Evolutionary conservation across 352 stramenopile genomes (phyloP).

Genomic region (Peronospora belbahrii): DNA sequence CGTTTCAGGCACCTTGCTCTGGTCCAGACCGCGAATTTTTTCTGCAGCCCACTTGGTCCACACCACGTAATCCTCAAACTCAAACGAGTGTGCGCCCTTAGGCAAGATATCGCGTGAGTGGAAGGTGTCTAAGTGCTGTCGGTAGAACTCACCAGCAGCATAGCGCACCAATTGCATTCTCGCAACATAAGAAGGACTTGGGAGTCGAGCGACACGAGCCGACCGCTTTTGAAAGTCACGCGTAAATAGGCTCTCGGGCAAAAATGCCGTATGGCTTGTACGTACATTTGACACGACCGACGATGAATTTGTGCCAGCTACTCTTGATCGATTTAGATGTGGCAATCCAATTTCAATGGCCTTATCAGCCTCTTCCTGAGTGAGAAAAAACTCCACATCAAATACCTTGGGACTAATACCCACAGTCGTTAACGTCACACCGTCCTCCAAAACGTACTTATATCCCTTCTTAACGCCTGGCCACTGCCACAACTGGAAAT

Average conservation of each 20-base stretch:
- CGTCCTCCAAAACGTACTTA: slow-evolving; percentile 64
- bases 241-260: slow-evolving; percentile 56
- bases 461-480: slow-evolving; percentile 73
- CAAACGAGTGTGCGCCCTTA: slow-evolving; percentile 28
- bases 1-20: slow-evolving; percentile 35
- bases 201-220: slow-evolving; percentile 50
- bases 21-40: slow-evolving; percentile 37
- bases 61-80: slow-evolving; percentile 51
- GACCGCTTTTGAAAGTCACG: slow-evolving; percentile 66
- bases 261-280: slow-evolving; percentile 78
- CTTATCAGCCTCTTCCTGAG: slow-evolving; percentile 43
- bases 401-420: slow-evolving; percentile 65
- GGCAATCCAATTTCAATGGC: slow-evolving; percentile 47
- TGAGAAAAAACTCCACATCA: slow-evolving; percentile 64
- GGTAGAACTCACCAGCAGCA: slow-evolving; percentile 73
- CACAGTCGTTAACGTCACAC: slow-evolving; percentile 62
- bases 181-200: slow-evolving; percentile 60
- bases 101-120: slow-evolving; percentile 64
- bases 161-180: slow-evolving; percentile 76
- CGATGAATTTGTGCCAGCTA: slow-evolving; percentile 56
- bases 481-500: slow-evolving; percentile 83
- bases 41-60: slow-evolving; percentile 61
- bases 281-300: slow-evolving; percentile 53
- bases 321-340: slow-evolving; percentile 53
- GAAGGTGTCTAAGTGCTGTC: slow-evolving; percentile 79